Evolutionary conservation across 2,329 filamentous ascomycete species (phyloP).

Genomic region (Xylariaceae sp.): DNA sequence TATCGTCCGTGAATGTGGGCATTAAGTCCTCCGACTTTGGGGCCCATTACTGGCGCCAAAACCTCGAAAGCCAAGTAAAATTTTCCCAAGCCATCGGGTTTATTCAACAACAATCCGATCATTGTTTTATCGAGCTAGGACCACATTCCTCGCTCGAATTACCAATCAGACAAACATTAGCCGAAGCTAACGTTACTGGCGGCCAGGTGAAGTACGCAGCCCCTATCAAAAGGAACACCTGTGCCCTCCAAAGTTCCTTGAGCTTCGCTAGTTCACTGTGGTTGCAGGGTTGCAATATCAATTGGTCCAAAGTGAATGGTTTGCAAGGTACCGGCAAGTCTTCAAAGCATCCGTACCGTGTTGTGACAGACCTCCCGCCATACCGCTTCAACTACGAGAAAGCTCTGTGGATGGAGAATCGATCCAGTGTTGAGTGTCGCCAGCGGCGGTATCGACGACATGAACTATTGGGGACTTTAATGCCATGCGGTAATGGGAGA

Average conservation of each 20-base stretch:
- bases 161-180: constrained; percentile 32
- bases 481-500: background rate
- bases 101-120: background rate
- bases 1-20: constrained; percentile 13
- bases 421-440: constrained; percentile 10
- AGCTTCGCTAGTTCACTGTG: constrained; percentile 8
- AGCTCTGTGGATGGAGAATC: constrained; percentile 7
- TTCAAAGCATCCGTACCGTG: constrained; percentile 25
- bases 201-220: constrained; percentile 6
- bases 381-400: constrained; percentile 17
- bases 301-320: constrained; percentile 11
- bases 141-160: constrained; percentile 34
- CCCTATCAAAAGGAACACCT: background rate
- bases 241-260: background rate
- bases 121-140: constrained; percentile 17
- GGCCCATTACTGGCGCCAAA: constrained; percentile 17
- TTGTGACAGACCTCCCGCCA: constrained; percentile 31
- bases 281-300: constrained; percentile 6
- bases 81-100: constrained; percentile 6
- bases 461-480: constrained; percentile 12
- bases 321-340: background rate
- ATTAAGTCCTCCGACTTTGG: background rate
- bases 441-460: constrained; percentile 2
- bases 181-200: background rate
- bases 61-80: constrained; percentile 17